These are phyloP conservation scores for Boletus rubroflammeus DNA, from an alignment of 768 basidiomycete species.

Conservation along the genomic window DNA sequence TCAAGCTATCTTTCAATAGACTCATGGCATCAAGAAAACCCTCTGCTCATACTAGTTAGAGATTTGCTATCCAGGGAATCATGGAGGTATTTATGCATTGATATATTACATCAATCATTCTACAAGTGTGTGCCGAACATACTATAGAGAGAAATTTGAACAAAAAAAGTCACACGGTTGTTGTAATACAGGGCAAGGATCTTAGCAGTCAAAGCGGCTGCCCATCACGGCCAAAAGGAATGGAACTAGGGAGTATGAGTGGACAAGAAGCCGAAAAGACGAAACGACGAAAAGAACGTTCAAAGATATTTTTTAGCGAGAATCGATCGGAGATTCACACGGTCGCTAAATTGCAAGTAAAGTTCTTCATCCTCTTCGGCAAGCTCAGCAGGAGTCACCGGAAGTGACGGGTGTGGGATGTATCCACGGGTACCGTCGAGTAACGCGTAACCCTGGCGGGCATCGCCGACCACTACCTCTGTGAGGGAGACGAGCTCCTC, in stretches of 20 bases:
- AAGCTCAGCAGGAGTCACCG: background rate
- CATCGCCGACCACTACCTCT: conserved; percentile 19
- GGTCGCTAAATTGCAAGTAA: conserved; percentile 8
- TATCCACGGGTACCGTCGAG: conserved; percentile 24
- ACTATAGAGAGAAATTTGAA: background rate
- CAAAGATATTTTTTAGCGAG: background rate
- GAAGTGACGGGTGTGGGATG: conserved; percentile 15
- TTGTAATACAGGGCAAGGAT: background rate
- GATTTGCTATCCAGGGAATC: too few species aligned
- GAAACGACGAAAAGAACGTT: background rate
- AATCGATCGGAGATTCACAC: conserved; percentile 11
- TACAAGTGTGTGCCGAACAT: background rate
- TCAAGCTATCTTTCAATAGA: background rate
- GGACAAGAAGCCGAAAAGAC: background rate
- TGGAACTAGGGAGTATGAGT: background rate
- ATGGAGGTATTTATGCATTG: background rate
- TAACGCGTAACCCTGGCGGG: conserved; percentile 21
- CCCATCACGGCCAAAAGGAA: background rate
- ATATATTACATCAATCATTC: background rate
- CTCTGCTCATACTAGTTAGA: too few species aligned
- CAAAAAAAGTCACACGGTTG: background rate
- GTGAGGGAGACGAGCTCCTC: conserved; percentile 22
- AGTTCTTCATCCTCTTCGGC: conserved; percentile 12
- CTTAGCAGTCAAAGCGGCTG: background rate
- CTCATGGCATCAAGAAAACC: too few species aligned